Evolutionary conservation across 257 asterid species (phyloP), one percentile per base, ranked within the genome.

Genomic region (Schizonepeta tenuifolia): DNA sequence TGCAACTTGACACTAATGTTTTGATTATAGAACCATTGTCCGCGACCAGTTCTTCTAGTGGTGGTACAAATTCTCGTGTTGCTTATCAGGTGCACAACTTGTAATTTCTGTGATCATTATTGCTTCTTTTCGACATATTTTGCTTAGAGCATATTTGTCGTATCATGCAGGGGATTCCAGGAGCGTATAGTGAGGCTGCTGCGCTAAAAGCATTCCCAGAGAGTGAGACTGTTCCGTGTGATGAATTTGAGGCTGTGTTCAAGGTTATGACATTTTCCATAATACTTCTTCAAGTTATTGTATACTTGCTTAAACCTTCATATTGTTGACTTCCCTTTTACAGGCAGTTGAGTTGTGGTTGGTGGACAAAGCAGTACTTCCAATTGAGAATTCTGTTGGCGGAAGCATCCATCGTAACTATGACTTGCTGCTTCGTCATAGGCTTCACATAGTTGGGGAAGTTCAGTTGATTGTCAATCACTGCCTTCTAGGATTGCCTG

Each of bases 331-430:
- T 54, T 59, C 38, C 40, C 4, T 82, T 63, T 26, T 75, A 8
- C 92, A 94, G 99, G 98, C 99, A 7, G 97, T 92, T 78, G 98
- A 95, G 55, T 72, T 92, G 79, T 95, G 99, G 99, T 76, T 95
- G 77, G 99, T 88, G 72, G 98, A 95, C 77, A 95, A 84, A 81
- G 98, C 99, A 1, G 95, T 92, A 54, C 96, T 95, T 28, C 99
- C 98, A 0, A 89, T 95, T 6, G 99, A 95, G 83, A 88, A 88
- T 82, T 88, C 99, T 51, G 95, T 95, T 68, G 98, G 92, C 2
- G 99, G 98, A 69, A 95, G 99, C 87, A 90, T 90, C 65, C 99
- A 95, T 54, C 90, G 96, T 40, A 95, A 92, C 75, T 92, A 90
- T 47, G 99, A 95, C 76, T 80, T 88, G 78, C 90, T 92, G 75